Conservation (phyloP, 176 grass and related monocot genomes). For the Musa itinerans region DNA sequence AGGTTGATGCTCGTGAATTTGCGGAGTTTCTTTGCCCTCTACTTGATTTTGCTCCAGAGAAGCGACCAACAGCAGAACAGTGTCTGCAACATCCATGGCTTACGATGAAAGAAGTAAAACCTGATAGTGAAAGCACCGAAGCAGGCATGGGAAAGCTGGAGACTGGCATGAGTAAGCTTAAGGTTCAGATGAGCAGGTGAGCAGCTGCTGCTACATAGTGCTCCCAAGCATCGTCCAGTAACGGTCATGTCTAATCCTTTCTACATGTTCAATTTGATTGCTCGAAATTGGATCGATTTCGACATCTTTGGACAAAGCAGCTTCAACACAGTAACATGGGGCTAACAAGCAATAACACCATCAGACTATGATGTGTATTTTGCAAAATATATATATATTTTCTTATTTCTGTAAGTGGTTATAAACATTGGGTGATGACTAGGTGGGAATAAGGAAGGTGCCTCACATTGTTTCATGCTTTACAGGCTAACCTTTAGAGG, state of each 20-base stretch:
- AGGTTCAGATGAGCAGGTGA: background rate
- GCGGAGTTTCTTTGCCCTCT: conserved; percentile 58
- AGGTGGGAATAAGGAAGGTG: background rate
- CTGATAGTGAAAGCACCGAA: conserved; percentile 14
- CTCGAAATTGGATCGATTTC: background rate
- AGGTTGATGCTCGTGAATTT: conserved; percentile 56
- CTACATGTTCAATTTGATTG: background rate
- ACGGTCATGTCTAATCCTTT: background rate
- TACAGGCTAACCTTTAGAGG: conserved; percentile 13
- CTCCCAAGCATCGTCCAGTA: background rate
- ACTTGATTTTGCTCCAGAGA: conserved; percentile 48
- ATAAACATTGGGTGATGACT: background rate
- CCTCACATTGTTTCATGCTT: conserved; percentile 4
- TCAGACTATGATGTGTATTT: background rate
- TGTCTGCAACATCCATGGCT: conserved; percentile 7
- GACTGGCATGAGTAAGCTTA: conserved; percentile 11
- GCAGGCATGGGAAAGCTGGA: conserved; percentile 17
- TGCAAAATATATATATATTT: conserved; percentile 9
- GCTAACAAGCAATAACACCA: conserved; percentile 7
- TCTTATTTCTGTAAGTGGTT: background rate
- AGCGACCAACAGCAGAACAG: conserved; percentile 29
- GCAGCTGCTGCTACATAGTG: background rate
- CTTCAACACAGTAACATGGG: background rate
- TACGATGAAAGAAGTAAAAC: background rate
- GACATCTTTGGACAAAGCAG: background rate